These are phyloP conservation scores for Laguncularia racemosa DNA, from an alignment of 345 rosid genomes.

Conservation along the genomic window DNA sequence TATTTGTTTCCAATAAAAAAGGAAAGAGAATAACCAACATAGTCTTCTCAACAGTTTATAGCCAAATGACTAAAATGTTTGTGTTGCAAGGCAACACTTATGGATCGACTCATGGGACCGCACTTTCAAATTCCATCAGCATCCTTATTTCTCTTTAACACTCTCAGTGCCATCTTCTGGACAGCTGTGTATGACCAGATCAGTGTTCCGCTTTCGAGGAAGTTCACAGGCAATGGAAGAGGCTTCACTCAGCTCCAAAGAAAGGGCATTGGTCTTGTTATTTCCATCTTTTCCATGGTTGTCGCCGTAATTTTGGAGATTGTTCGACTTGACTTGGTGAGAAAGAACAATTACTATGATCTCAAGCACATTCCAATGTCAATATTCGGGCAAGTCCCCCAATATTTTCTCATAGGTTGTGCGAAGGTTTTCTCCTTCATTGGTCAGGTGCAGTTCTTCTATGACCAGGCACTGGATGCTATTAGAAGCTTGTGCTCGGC, in stretches of 20 bases:
- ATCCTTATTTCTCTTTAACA: constrained; percentile 76
- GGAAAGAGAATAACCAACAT: too few species aligned
- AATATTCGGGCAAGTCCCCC: constrained; percentile 95
- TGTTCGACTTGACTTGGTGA: constrained; percentile 41
- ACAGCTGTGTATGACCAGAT: constrained; percentile 63
- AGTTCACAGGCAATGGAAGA: constrained; percentile 58
- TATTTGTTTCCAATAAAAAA: too few species aligned
- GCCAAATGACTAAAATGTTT: constrained; percentile 91
- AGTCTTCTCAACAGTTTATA: constrained; percentile 71
- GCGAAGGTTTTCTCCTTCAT: constrained; percentile 82
- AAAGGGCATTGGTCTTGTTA: constrained; percentile 81
- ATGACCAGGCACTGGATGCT: constrained; percentile 95
- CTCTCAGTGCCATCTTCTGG: constrained; percentile 87
- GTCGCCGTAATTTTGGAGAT: constrained; percentile 69
- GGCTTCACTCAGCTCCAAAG: constrained; percentile 95
- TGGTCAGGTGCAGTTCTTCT: constrained; percentile 83
- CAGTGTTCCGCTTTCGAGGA: constrained; percentile 58
- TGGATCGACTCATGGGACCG: constrained; percentile 87
- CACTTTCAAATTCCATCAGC: constrained; percentile 77
- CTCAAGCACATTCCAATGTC: constrained; percentile 47
- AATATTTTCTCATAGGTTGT: constrained; percentile 78
- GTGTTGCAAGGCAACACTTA: constrained; percentile 87
- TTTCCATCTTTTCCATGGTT: constrained; percentile 72
- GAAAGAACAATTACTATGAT: constrained; percentile 50
- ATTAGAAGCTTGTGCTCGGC: constrained; percentile 92